These are phyloP conservation scores for Penicillium sp. DNA, from an alignment of 2,329 filamentous ascomycete genomes.

Conservation along the genomic window DNA sequence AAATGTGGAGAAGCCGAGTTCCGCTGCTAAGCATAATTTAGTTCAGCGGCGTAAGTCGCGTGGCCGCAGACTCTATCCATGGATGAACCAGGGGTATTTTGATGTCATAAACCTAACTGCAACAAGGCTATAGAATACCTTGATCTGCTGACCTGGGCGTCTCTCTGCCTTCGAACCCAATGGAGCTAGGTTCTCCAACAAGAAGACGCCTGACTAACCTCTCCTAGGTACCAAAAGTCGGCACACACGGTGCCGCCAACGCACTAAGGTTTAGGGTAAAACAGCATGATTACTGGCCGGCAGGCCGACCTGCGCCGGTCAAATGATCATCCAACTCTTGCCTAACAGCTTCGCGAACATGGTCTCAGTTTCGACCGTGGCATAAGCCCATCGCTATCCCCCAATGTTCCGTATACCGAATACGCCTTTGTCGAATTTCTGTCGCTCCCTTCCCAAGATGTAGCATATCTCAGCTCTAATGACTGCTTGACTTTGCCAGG, in stretches of 20 bases:
- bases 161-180: neutral
- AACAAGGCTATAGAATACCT: neutral
- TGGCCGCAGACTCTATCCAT: neutral
- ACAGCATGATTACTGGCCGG: neutral
- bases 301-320: neutral
- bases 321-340: neutral
- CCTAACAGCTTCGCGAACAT: neutral
- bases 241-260: too few relatives aligned
- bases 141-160: neutral
- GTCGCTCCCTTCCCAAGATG: constrained; percentile 41
- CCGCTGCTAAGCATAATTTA: neutral
- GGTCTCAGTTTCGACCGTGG: neutral
- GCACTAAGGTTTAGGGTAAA: neutral
- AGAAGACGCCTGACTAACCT: neutral
- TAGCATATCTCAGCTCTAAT: constrained; percentile 48
- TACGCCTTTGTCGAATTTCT: constrained; percentile 25
- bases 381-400: neutral
- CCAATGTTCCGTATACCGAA: neutral
- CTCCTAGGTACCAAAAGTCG: neutral
- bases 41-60: neutral
- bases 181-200: neutral
- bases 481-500: constrained; percentile 49
- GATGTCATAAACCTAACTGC: neutral
- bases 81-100: neutral
- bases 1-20: constrained; percentile 6